Conservation (phyloP, 1,284 basidiomycete species). For the Microbotryum silenes-acaulis region DNA sequence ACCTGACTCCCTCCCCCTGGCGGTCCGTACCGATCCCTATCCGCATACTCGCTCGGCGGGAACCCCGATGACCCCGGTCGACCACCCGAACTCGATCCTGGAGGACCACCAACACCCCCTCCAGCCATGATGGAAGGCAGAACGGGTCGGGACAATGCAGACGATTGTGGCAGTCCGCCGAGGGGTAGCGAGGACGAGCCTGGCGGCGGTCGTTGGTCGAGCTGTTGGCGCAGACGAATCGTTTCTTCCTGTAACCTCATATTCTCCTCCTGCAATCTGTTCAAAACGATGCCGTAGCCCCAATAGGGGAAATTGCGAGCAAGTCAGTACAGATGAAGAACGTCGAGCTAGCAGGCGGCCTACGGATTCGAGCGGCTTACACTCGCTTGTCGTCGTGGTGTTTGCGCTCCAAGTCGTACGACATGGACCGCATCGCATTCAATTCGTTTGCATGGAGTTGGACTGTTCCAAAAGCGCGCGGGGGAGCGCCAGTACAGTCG, state of each 20-base stretch:
- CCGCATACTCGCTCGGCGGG: too few species aligned
- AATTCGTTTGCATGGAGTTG: conserved; percentile 62
- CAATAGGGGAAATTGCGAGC: neutral
- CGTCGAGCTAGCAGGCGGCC: neutral
- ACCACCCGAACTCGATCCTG: too few species aligned
- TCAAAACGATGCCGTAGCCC: too few species aligned
- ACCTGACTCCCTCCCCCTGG: too few species aligned
- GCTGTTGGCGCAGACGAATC: conserved; percentile 55
- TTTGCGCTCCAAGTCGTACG: conserved; percentile 68
- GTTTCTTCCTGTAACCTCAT: conserved; percentile 54
- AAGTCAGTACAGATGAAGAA: neutral
- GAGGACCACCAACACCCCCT: too few species aligned
- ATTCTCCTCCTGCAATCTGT: conserved; percentile 28
- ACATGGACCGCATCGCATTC: conserved; percentile 61
- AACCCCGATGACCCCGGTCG: too few species aligned
- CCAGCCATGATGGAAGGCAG: neutral
- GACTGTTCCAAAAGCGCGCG: conserved; percentile 45
- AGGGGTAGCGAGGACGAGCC: conserved; percentile 19
- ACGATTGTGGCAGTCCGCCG: conserved; percentile 28
- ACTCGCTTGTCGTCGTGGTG: conserved; percentile 62
- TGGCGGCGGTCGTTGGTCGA: conserved; percentile 46
- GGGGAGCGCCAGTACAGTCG: neutral
- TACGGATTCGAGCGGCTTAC: conserved; percentile 36
- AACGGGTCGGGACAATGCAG: conserved; percentile 36
- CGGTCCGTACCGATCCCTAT: too few species aligned